phyloP scores from a whole-genome alignment of 306 rosid genomes.

The Fragaria iinumae region DNA sequence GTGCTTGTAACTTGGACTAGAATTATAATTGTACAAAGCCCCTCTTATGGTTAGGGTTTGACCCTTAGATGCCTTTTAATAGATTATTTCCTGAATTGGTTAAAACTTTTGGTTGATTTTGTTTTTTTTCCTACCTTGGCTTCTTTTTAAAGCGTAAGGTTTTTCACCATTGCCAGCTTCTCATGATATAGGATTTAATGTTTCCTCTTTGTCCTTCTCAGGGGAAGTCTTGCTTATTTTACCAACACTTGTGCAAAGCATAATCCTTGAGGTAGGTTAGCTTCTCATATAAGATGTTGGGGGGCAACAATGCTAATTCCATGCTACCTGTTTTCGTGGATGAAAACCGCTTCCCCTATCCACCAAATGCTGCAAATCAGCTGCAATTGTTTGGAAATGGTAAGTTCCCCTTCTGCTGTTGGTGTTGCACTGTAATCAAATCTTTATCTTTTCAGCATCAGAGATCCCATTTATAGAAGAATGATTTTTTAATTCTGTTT shows the following conservation, averaged over 20 bases:
- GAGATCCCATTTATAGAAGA: background rate
- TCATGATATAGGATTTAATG: slow-evolving; percentile 10
- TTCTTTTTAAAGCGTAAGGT: background rate
- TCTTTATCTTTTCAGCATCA: slow-evolving; percentile 4
- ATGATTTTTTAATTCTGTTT: slow-evolving; percentile 20
- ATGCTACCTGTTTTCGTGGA: slow-evolving; percentile 73
- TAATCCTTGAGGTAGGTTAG: slow-evolving; percentile 22
- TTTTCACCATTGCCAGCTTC: background rate
- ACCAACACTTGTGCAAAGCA: slow-evolving; percentile 18
- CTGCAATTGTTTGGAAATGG: slow-evolving; percentile 78
- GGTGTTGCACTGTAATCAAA: background rate
- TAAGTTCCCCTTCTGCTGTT: slow-evolving; percentile 31
- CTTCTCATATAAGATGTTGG: slow-evolving; percentile 52
- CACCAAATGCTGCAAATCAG: slow-evolving; percentile 62
- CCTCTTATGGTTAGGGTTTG: background rate
- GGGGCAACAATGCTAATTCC: slow-evolving; percentile 64
- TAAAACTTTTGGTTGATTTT: background rate
- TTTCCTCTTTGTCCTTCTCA: slow-evolving; percentile 18
- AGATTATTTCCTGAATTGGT: background rate
- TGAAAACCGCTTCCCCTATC: slow-evolving; percentile 55
- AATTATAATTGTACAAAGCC: background rate
- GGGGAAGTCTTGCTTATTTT: slow-evolving; percentile 33
- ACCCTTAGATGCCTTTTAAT: background rate
- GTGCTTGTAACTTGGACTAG: background rate
- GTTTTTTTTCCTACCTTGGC: too few relatives aligned